Evolutionary conservation across 2,329 filamentous ascomycete species (phyloP), one percentile per base, ranked within the genome.

Genomic region (Fusarium xyrophilum): DNA sequence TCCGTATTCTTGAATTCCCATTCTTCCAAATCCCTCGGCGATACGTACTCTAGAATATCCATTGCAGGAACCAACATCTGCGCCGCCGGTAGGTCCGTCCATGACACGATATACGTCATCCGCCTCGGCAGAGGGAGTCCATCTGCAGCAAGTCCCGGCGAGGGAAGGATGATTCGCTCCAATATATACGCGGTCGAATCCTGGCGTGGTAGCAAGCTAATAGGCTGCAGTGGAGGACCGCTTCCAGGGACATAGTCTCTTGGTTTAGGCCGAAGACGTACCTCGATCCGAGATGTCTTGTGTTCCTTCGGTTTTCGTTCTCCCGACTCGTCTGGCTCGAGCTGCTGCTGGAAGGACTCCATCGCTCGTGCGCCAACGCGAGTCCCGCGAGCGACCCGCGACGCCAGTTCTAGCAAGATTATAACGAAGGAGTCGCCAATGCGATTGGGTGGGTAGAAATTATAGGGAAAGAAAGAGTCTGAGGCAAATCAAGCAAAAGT

Each of bases 181-280:
- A 85, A 74, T 42, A 90, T 89, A 70, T 83, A 86, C n/a, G 84
- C 86, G 12, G 83, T 83, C 43, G 82, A 82, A 68, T 88, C 84
- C 72, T 81, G 76, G 2, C 79, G 74, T 6, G 83, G 85, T 5
- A 82, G 74, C 10, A 88, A 75, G n/a, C 79, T 74, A 19, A 88
- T 77, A 13, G 80, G 82, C 6, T 80, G 80, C 4, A 84, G 75
- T 0, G 82, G 78, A 1, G 86, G 86, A 1, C 84, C 83, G 11
- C 81, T 81, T 36, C 83, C 82, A 6, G 81, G 80, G 2, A 78
- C 74, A 69, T 87, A 86, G 15, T 72, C 71, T 23, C 52, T 67
- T 2, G 69, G 71, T 47, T 60, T 72, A 14, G 69, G 52, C 13
- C 12, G 58, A 19, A 75, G 43, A 14, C 32, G 57, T 9, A 75